Evolutionary conservation across 225 moss, liverwort and hornwort species (phyloP).

Genomic region (Marchantia polymorpha): DNA sequence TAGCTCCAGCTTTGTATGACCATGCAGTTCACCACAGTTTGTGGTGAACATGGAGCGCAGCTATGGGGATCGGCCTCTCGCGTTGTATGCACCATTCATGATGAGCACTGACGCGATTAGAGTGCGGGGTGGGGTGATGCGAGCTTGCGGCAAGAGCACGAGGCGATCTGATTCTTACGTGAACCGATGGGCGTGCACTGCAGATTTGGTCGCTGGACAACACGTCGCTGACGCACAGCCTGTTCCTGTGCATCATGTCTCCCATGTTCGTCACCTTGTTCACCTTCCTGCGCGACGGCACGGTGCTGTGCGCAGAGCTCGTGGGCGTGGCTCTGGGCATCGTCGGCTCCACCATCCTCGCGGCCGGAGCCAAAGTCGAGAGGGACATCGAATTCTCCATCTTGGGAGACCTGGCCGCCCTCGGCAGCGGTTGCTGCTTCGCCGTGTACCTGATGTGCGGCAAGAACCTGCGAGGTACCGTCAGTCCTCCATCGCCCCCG

Average conservation of each 20-base stretch:
- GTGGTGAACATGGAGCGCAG: no score
- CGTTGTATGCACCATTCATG: background rate
- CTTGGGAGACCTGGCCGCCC: slow-evolving; percentile 56
- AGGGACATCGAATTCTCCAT: slow-evolving; percentile 50
- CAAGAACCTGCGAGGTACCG: slow-evolving; percentile 48
- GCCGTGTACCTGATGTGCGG: slow-evolving; percentile 66
- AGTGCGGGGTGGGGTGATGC: background rate
- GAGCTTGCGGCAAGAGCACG: no score
- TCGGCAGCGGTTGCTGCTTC: slow-evolving; percentile 21
- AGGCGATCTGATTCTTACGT: background rate
- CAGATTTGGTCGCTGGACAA: slow-evolving; percentile 80
- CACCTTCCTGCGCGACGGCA: slow-evolving; percentile 49
- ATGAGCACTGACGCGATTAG: background rate
- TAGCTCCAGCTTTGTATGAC: no score
- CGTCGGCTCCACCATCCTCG: slow-evolving; percentile 56
- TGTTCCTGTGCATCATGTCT: slow-evolving; percentile 60
- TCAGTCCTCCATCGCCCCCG: background rate
- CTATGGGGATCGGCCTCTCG: no score
- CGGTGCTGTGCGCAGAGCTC: slow-evolving; percentile 47
- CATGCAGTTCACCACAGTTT: no score
- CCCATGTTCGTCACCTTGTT: slow-evolving; percentile 64
- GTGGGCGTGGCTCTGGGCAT: slow-evolving; percentile 58
- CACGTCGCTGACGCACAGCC: slow-evolving; percentile 69
- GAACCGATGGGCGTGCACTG: slow-evolving; percentile 8
- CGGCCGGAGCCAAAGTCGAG: slow-evolving; percentile 56